These are phyloP conservation scores for Peronospora farinosa DNA, from an alignment of 352 stramenopile genomes.

Conservation along the genomic window DNA sequence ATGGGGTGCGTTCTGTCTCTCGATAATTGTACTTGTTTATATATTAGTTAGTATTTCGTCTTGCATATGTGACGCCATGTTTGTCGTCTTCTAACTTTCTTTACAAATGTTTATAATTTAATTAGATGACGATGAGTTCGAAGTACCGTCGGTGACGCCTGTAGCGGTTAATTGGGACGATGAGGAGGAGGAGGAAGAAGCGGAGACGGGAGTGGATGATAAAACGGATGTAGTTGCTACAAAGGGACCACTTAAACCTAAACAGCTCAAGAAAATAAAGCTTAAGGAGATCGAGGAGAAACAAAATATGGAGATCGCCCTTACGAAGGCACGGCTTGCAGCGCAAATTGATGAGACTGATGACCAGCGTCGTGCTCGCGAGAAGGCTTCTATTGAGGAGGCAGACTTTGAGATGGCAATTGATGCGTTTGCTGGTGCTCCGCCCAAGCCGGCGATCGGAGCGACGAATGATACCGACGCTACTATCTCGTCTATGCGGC, in stretches of 20 bases:
- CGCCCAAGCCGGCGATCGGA: constrained; percentile 24
- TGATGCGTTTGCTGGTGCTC: constrained; percentile 58
- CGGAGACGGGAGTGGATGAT: constrained; percentile 29
- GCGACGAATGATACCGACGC: constrained; percentile 33
- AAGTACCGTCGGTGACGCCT: constrained; percentile 52
- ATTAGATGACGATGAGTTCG: constrained; percentile 79
- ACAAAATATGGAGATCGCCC: constrained; percentile 63
- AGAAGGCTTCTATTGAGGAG: constrained; percentile 59
- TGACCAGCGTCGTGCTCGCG: constrained; percentile 49
- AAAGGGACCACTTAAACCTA: constrained; percentile 69
- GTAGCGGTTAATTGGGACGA: constrained; percentile 69
- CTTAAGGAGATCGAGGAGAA: constrained; percentile 84
- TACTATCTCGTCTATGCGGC: constrained; percentile 51
- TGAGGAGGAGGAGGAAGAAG: constrained; percentile 66
- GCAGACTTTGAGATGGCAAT: constrained; percentile 73
- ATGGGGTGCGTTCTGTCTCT: constrained; percentile 44
- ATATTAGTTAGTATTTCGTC: neutral
- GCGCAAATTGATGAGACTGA: constrained; percentile 63
- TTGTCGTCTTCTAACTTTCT: neutral
- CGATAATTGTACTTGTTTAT: neutral
- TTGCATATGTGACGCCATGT: neutral
- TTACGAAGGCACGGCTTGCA: constrained; percentile 67
- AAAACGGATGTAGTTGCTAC: constrained; percentile 23
- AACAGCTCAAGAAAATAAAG: constrained; percentile 85
- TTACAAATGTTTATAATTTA: neutral